Evolutionary conservation across 208 protist genomes (phyloP), one percentile per base, ranked within the genome.

Genomic region (Leishmania tropica): DNA sequence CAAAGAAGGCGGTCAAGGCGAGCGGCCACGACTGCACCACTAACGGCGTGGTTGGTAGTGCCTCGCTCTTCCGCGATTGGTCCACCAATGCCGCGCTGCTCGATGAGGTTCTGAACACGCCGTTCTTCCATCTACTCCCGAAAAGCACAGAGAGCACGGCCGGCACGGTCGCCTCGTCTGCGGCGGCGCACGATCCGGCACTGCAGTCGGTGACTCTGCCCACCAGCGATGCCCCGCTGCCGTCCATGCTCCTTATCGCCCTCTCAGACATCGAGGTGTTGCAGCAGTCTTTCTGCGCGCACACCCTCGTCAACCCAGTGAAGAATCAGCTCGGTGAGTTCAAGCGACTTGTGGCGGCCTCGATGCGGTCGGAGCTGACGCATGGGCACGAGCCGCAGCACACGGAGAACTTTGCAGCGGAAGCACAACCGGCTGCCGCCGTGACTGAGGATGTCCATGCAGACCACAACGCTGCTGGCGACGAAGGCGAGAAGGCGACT

Each of bases 241-340:
- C 92, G 4, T 84, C 86, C 37, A 85, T 96, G 68, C 75, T 96
- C 58, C 81, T 93, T 58, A 85, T 93, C 31, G 90, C 89, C 3
- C 73, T 84, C n/a, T 83, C 83, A 21, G 91, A 96, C 72, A 83
- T 96, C 72, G 88, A 94, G 31, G 76, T 71, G 80, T 74, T 96
- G 45, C 88, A 87, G 73, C 80, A 68, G 51, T 92, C 90, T 2
- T 90, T 96, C 62, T 75, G 88, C 53, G 89, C 86, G 4, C 93
- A 96, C 79, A 90, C 85, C 19, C 42, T 78, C 47, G 53, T 83
- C 10, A 89, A 86, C 75, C 81, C 81, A 65, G 76, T 80, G 31
- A 78, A 70, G n/a, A 88, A 92, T 53, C 78, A 94, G 37, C 64
- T 87, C 31, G 76, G 81, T n/a, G 79, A 89, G 51, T 83, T 90